Conservation (phyloP, 495 filamentous ascomycete genomes). For the Tetracladium setigerum region DNA sequence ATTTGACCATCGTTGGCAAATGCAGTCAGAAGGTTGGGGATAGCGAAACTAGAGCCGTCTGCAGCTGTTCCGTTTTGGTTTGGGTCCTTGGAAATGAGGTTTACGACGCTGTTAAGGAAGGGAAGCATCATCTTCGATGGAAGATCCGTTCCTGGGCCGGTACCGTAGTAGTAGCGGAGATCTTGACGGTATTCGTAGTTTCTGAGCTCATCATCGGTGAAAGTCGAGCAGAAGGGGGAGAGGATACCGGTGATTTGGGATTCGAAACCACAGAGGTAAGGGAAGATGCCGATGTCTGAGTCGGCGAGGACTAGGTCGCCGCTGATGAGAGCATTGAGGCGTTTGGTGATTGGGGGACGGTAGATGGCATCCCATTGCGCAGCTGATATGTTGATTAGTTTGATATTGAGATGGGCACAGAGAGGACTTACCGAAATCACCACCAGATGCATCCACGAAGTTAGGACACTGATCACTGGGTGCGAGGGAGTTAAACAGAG, state of each 20-base stretch:
- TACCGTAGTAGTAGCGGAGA: slow-evolving; percentile 51
- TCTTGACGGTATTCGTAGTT: slow-evolving; percentile 53
- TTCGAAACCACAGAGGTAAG: slow-evolving; percentile 55
- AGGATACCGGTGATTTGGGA: slow-evolving; percentile 46
- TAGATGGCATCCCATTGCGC: slow-evolving; percentile 36
- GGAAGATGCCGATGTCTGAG: slow-evolving; percentile 43
- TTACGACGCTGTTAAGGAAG: slow-evolving; percentile 39
- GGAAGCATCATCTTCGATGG: slow-evolving; percentile 42
- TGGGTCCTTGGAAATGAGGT: slow-evolving; percentile 36
- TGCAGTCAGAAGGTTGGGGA: slow-evolving; percentile 42
- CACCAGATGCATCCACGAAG: slow-evolving; percentile 36
- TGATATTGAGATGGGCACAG: background rate
- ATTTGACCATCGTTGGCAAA: slow-evolving; percentile 56
- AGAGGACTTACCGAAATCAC: slow-evolving; percentile 23
- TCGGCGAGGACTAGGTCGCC: slow-evolving; percentile 43
- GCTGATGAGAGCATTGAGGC: slow-evolving; percentile 38
- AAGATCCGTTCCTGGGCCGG: slow-evolving; percentile 42
- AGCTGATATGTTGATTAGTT: background rate
- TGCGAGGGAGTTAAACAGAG: slow-evolving; percentile 44
- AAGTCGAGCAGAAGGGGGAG: slow-evolving; percentile 46
- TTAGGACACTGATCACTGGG: slow-evolving; percentile 48
- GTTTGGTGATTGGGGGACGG: slow-evolving; percentile 39
- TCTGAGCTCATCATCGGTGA: slow-evolving; percentile 42
- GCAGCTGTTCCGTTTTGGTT: slow-evolving; percentile 30
- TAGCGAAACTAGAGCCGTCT: slow-evolving; percentile 28